A percentile compares a stretch with the other conserved stretches of the same genome.
Evolutionary conservation across 2,329 filamentous ascomycete species (phyloP).

Genomic region (Curvularia lunata): DNA sequence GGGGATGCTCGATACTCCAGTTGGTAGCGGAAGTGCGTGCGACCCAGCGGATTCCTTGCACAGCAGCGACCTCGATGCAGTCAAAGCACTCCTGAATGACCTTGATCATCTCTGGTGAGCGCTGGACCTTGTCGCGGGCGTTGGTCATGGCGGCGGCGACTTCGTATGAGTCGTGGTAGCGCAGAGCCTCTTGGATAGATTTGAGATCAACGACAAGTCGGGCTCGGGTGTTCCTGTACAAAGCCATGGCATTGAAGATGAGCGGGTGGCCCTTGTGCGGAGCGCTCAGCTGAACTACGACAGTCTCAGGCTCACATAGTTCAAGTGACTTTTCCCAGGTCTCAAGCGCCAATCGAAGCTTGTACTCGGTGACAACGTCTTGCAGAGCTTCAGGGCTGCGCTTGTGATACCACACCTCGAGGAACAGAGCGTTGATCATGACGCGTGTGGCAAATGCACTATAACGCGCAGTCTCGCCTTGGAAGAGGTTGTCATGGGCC

Average conservation of each 20-base stretch:
- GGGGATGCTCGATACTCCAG: slow-evolving; percentile 97
- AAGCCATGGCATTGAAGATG: slow-evolving; percentile 97
- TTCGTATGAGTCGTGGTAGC: slow-evolving; percentile 96
- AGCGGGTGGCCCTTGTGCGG: slow-evolving; percentile 95
- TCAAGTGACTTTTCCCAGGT: slow-evolving; percentile 99
- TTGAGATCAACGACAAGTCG: slow-evolving; percentile 95
- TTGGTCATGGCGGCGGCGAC: slow-evolving; percentile 96
- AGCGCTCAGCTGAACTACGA: slow-evolving; percentile 86
- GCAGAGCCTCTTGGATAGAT: slow-evolving; percentile 91
- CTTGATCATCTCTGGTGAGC: slow-evolving; percentile 96
- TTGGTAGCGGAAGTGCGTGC: slow-evolving; percentile 97
- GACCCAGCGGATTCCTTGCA: slow-evolving; percentile 96
- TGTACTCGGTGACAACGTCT: slow-evolving; percentile 97
- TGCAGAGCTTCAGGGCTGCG: slow-evolving; percentile 96
- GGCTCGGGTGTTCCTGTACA: slow-evolving; percentile 92
- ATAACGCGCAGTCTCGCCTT: slow-evolving; percentile 87
- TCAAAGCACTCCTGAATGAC: slow-evolving; percentile 98
- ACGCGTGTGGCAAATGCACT: slow-evolving; percentile 96
- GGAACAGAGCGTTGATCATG: slow-evolving; percentile 98
- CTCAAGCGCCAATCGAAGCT: slow-evolving; percentile 90
- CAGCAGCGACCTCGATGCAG: slow-evolving; percentile 93
- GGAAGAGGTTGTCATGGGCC: slow-evolving; percentile 93
- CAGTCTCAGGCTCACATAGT: slow-evolving; percentile 87
- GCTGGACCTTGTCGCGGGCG: slow-evolving; percentile 90
- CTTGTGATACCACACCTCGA: slow-evolving; percentile 99